Evolutionary conservation across 305 asterid species (phyloP).

Genomic region (Fraxinus ornus): DNA sequence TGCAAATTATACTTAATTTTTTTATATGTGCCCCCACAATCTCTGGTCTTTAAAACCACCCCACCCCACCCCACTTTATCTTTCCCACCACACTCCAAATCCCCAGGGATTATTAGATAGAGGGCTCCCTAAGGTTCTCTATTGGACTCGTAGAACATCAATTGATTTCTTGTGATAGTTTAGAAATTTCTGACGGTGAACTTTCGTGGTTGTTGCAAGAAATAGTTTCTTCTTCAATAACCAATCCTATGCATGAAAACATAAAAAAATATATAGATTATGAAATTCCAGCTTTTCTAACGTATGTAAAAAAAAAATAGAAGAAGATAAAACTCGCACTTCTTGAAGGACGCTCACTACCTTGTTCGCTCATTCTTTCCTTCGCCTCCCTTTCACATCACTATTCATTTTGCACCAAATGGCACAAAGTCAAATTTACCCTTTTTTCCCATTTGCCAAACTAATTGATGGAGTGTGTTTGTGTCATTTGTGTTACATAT

Average conservation of each 20-base stretch:
- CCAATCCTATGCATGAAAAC: slow-evolving; percentile 43
- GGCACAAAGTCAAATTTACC: too few relatives aligned
- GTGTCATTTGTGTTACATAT: too few relatives aligned
- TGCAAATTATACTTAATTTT: too few relatives aligned
- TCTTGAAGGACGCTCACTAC: slow-evolving; percentile 48
- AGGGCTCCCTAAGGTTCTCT: slow-evolving; percentile 34
- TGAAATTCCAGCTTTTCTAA: background rate
- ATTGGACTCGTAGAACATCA: slow-evolving; percentile 36
- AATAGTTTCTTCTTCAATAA: slow-evolving; percentile 60
- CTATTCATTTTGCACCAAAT: too few relatives aligned
- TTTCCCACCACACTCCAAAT: slow-evolving; percentile 31
- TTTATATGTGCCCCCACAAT: too few relatives aligned
- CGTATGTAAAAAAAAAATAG: background rate
- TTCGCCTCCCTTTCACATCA: slow-evolving; percentile 56
- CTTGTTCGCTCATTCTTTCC: slow-evolving; percentile 59
- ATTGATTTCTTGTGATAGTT: slow-evolving; percentile 39
- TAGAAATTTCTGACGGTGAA: slow-evolving; percentile 28
- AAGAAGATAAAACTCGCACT: slow-evolving; percentile 37
- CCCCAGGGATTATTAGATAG: slow-evolving; percentile 46
- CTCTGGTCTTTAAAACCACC: too few relatives aligned
- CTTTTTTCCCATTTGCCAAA: too few relatives aligned
- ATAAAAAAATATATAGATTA: slow-evolving; percentile 9
- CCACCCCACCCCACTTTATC: too few relatives aligned
- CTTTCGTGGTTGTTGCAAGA: slow-evolving; percentile 41
- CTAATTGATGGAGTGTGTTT: too few relatives aligned